phyloP scores from a whole-genome alignment of 306 rosid genomes.

The Amphicarpaea edgeworthii region DNA sequence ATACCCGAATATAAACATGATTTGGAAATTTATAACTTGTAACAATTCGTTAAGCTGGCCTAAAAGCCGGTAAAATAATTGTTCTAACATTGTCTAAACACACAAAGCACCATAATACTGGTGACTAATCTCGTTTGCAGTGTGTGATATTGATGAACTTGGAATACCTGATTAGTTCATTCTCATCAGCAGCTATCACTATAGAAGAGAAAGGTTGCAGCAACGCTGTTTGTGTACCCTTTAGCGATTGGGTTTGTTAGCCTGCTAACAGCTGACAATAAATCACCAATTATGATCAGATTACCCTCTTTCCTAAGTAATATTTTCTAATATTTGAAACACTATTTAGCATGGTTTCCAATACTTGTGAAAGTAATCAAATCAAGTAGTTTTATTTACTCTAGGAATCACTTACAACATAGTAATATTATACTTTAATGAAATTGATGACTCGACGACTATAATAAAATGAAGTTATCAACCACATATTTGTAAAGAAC shows the following conservation, averaged over 20 bases:
- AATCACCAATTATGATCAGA: no score
- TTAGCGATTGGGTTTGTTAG: conserved; percentile 83
- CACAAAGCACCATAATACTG: neutral
- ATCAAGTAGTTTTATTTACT: no score
- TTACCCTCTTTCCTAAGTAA: no score
- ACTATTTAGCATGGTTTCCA: no score
- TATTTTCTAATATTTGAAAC: no score
- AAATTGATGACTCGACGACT: no score
- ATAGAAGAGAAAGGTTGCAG: conserved; percentile 94
- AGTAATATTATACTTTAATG: no score
- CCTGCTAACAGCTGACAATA: conserved; percentile 77
- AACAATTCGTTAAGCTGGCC: neutral
- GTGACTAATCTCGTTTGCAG: no score
- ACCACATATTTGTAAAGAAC: neutral
- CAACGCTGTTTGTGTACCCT: conserved; percentile 75
- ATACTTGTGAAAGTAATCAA: no score
- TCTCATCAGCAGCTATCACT: conserved; percentile 91
- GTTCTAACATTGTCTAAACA: neutral
- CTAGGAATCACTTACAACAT: no score
- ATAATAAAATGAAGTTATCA: no score
- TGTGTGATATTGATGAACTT: conserved; percentile 13
- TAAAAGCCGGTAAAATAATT: neutral
- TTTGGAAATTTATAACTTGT: conserved; percentile 14
- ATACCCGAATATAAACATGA: neutral
- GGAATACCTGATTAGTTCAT: conserved; percentile 85